Base-by-base conservation (phyloP, 805 yeast genomes). In the Sugiyamaella qingdaonensis region DNA sequence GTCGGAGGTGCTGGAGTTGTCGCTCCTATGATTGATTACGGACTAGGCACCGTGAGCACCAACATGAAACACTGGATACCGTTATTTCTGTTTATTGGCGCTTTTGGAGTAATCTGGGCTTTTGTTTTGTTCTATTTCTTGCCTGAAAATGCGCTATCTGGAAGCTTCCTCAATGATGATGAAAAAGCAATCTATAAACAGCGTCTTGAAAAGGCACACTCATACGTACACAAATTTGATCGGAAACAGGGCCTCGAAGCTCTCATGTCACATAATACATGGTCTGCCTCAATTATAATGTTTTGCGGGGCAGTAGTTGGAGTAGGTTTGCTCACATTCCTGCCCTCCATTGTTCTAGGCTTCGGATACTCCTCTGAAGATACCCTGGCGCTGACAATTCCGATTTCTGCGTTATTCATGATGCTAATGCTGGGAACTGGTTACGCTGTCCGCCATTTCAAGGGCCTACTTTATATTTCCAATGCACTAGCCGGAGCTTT, bases 21-120 rank as follows among this genome's bases (percentile, higher is more conserved):
- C 9, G 80, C 81, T n/a, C 73, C 73, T 11, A 71, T 70, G 11
- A 75, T 79, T 48, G 78, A 81, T 1, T 78, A 77, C 79, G 78
- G 3, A 57, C 73, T 62, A 69, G 54, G 47, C 46, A 1, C 65
- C 10, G 49, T 75, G 58, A 63, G 57, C 2, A 67, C 63, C 8
- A 14, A 18, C 16, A 21, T 32, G 10, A 32, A 31, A 2, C 67
- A 67, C 16, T 84, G 86, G 85, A 75, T 77, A 58, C 63, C 81
- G 13, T 75, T 78, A 51, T 78, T 76, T 55, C 66, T 77, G 51
- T 68, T 78, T 59, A 79, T 77, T 57, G 81, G 81, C 44, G 66
- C 72, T 4, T 58, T 79, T 46, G 79, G 86, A 4, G 65, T 81
- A 2, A n/a, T 62, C 16, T 36, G 73, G 36, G 64, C 66, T 1